phyloP scores from a whole-genome alignment of 345 rosid species.

The Lepidium sativum region DNA sequence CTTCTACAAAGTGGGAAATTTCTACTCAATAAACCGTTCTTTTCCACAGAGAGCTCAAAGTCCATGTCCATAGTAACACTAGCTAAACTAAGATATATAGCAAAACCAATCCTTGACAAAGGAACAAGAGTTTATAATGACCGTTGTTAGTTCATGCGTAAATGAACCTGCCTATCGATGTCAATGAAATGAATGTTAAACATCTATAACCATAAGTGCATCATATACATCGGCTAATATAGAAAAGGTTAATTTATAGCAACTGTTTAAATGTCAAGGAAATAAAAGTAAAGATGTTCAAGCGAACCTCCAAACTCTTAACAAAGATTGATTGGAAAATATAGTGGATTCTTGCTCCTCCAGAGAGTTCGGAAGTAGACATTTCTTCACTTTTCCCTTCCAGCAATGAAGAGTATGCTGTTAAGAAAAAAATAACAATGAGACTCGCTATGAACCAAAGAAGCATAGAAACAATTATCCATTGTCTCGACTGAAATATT shows the following conservation, averaged over 20 bases:
- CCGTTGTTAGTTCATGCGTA: neutral
- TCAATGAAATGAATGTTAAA: neutral
- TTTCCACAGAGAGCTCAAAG: neutral
- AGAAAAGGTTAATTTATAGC: neutral
- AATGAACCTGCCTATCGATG: neutral
- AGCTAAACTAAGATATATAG: neutral
- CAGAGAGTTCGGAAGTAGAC: constrained; percentile 52
- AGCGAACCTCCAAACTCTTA: constrained; percentile 55
- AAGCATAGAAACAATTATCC: neutral
- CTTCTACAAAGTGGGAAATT: neutral
- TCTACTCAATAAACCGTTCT: neutral
- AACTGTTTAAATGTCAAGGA: neutral
- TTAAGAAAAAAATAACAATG: constrained; percentile 1
- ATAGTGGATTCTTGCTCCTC: constrained; percentile 64
- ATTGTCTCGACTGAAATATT: neutral
- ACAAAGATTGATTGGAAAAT: constrained; percentile 64
- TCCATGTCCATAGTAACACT: neutral
- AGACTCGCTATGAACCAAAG: constrained; percentile 1
- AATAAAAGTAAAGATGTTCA: neutral
- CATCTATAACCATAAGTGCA: neutral
- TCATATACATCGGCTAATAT: neutral
- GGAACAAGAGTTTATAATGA: neutral
- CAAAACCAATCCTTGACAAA: neutral
- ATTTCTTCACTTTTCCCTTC: constrained; percentile 60
- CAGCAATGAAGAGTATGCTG: constrained; percentile 51